Evolutionary conservation across 495 filamentous ascomycete species (phyloP), one percentile per base, ranked within the genome.

Genomic region (Lophium mytilinum): DNA sequence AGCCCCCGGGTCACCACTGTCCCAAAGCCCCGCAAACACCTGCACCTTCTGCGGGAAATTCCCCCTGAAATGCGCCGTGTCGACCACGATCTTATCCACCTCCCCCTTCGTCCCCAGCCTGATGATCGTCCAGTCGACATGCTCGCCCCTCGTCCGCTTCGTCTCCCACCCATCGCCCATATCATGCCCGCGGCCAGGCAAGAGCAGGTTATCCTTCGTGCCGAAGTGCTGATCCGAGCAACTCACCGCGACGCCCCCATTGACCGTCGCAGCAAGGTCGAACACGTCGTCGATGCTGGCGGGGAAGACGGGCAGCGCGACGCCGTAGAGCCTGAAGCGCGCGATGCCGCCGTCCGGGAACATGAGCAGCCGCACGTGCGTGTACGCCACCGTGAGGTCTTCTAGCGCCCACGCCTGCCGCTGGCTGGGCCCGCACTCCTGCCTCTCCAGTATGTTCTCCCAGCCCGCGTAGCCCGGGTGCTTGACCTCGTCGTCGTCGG

Each of bases 101-200:
- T 77, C 76, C 0, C 88, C 90, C 14, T 79, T 75, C 0, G 83
- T 78, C 7, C 90, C 90, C 19, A 96, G 79, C 60, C 80, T 78
- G 51, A 94, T 77, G 58, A 95, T 83, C 9, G 84, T 78, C 90
- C 91, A 95, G 71, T 96, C 91, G 17, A 87, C 74, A 71, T 96
- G 91, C 62, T 82, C 81, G 19, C 77, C 82, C 21, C 91, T 73
- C 34, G 85, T 89, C 37, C 91, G 80, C 52, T 85, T 83, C 10
- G 90, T 96, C 72, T 96, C 90, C 90, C 91, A 96, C 3, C 91
- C 91, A 69, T 95, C 90, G 34, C 90, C 87, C 90, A 95, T 95
- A 71, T 96, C 85, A 67, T 85, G 82, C 7, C 91, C 91, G 24
- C 91, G 77, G 1, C 90, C 90, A 3, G 91, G 90, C 11, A 95